phyloP scores from a whole-genome alignment of 176 grass and related monocot genomes.

The Poa pratensis region DNA sequence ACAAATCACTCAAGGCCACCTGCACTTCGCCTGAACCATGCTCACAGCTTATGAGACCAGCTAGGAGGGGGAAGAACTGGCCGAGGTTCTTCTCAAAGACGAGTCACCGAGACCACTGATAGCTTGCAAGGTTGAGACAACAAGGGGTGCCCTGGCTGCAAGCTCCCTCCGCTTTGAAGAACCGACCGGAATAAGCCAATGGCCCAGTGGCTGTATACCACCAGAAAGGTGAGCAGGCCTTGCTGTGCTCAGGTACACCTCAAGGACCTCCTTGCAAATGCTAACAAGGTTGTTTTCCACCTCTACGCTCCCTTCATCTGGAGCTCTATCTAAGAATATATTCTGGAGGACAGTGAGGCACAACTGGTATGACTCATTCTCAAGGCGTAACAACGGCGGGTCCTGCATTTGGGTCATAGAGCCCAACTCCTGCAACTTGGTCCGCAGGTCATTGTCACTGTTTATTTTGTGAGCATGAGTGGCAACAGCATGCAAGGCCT shows the following conservation, averaged over 20 bases:
- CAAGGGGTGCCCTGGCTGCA: constrained; percentile 84
- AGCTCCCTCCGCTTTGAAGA: constrained; percentile 94
- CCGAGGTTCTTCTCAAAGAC: constrained; percentile 82
- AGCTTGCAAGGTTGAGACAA: constrained; percentile 90
- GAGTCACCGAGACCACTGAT: constrained; percentile 68
- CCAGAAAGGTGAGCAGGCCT: constrained; percentile 61
- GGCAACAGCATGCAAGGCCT: constrained; percentile 90
- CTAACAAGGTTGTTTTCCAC: constrained; percentile 74
- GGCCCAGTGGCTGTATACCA: constrained; percentile 48
- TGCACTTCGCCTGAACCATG: constrained; percentile 97
- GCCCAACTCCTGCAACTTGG: constrained; percentile 92
- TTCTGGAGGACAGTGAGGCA: constrained; percentile 91
- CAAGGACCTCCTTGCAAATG: constrained; percentile 86
- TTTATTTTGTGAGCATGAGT: constrained; percentile 95
- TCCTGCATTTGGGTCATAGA: constrained; percentile 99
- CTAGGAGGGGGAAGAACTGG: constrained; percentile 85
- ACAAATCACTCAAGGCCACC: constrained; percentile 87
- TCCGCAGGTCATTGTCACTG: constrained; percentile 78
- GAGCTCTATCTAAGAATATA: constrained; percentile 65
- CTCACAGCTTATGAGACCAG: constrained; percentile 88
- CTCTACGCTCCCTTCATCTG: constrained; percentile 57
- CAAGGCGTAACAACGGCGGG: constrained; percentile 85
- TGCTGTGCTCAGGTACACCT: constrained; percentile 86
- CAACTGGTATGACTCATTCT: constrained; percentile 95
- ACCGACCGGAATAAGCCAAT: constrained; percentile 85